These are phyloP conservation scores for Zoysia japonica DNA, from an alignment of 176 grass and related monocot species.

Conservation along the genomic window DNA sequence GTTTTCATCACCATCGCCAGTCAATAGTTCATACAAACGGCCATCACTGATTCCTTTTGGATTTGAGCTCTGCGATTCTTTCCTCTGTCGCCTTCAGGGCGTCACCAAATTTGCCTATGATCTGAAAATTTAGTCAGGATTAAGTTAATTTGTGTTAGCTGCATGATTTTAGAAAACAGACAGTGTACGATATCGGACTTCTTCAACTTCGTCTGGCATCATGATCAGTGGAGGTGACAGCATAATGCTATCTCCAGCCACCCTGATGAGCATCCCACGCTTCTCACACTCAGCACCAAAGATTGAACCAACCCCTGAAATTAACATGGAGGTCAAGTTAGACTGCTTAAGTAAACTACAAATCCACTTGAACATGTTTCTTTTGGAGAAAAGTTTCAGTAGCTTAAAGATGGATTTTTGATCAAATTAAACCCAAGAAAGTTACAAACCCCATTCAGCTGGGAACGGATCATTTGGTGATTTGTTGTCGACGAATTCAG, in stretches of 20 bases:
- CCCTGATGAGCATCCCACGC: constrained; percentile 79
- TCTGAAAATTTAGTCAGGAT: constrained; percentile 32
- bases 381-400: background rate
- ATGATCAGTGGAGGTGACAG: constrained; percentile 84
- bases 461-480: constrained; percentile 84
- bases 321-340: constrained; percentile 3
- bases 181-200: constrained; percentile 38
- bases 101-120: constrained; percentile 77
- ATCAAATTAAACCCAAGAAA: constrained; percentile 7
- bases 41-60: constrained; percentile 29
- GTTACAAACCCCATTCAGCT: constrained; percentile 78
- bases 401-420: background rate
- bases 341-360: background rate
- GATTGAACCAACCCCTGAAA: constrained; percentile 84
- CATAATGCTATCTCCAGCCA: constrained; percentile 95
- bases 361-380: background rate
- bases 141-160: background rate
- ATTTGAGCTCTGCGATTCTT: constrained; percentile 66
- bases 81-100: constrained; percentile 84
- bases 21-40: background rate
- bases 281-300: constrained; percentile 90
- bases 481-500: constrained; percentile 90
- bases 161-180: background rate
- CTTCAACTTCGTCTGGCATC: constrained; percentile 71
- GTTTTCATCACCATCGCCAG: constrained; percentile 5